These are phyloP conservation scores for Debaryomycetaceae sp. DNA, from an alignment of 1,139 yeast genomes.

Conservation along the genomic window DNA sequence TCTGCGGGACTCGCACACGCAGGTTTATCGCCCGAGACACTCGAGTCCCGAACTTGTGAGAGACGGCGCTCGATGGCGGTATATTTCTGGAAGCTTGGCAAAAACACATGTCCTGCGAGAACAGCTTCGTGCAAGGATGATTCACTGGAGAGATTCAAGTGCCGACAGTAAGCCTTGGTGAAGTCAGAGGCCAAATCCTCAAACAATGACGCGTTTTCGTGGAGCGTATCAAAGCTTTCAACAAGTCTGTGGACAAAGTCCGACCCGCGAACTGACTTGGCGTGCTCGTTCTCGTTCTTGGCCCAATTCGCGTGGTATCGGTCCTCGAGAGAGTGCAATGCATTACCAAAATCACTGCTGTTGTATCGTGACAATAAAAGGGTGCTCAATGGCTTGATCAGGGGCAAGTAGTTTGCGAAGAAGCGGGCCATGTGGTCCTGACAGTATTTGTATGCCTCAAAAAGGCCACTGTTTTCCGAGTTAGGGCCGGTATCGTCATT, in stretches of 20 bases:
- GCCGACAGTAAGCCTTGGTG: conserved; percentile 56
- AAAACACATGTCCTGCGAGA: conserved; percentile 60
- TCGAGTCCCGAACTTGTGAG: conserved; percentile 2
- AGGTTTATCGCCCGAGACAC: conserved; percentile 1
- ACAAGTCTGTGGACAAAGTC: conserved; percentile 32
- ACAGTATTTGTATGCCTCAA: conserved; percentile 47
- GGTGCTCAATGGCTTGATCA: conserved; percentile 45
- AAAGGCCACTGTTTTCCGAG: conserved; percentile 10
- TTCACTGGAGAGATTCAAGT: conserved; percentile 53
- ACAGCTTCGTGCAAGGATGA: conserved; percentile 62
- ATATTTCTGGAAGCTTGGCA: conserved; percentile 65
- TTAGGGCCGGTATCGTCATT: conserved; percentile 9
- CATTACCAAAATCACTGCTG: conserved; percentile 9
- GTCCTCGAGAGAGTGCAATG: conserved; percentile 14
- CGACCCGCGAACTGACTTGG: conserved; percentile 13
- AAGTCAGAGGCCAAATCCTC: conserved; percentile 38
- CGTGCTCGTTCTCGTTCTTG: no score
- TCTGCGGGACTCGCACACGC: conserved; percentile 11
- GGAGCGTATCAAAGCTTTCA: conserved; percentile 28
- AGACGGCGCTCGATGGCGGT: conserved; percentile 35
- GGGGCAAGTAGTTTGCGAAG: conserved; percentile 23
- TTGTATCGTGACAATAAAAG: conserved; percentile 28
- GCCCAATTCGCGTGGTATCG: not conserved
- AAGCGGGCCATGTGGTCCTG: conserved; percentile 40
- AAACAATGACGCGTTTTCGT: conserved; percentile 20